Percentiles rank a stretch among this genome's conserved stretches.
phyloP scores from a whole-genome alignment of 345 rosid species.

The Schrenkiella parvula region DNA sequence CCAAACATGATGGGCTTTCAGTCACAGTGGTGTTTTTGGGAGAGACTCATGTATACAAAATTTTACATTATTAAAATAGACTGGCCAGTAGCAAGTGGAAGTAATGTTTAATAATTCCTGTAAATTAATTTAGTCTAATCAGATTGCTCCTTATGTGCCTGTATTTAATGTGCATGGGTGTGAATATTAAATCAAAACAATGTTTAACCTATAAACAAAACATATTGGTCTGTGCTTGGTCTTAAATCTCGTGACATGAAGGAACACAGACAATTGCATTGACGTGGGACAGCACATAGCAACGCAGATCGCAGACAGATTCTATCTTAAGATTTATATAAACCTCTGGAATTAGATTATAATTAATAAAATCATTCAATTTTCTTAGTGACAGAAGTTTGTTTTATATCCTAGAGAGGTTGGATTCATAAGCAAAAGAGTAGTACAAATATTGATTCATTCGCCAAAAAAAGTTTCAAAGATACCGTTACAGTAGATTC shows the following conservation, averaged over 20 bases:
- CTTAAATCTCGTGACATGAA: constrained; percentile 31
- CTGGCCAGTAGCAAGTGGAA: constrained; percentile 21
- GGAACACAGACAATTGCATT: constrained; percentile 31
- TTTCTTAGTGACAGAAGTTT: not conserved
- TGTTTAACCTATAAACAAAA: constrained; percentile 11
- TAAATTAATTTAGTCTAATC: constrained; percentile 6
- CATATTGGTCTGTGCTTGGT: constrained; percentile 30
- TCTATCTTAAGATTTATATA: constrained; percentile 14
- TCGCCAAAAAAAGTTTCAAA: not conserved
- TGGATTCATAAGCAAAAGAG: constrained; percentile 1
- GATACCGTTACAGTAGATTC: constrained; percentile 3
- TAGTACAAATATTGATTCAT: constrained; percentile 16
- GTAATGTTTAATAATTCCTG: not conserved
- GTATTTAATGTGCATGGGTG: constrained; percentile 28
- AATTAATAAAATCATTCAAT: not conserved
- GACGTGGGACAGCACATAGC: constrained; percentile 34
- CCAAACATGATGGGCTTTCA: not conserved
- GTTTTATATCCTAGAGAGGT: constrained; percentile 1
- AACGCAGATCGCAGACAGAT: constrained; percentile 28
- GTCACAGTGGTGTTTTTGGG: too few relatives aligned
- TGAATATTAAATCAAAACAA: constrained; percentile 15
- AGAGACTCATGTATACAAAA: too few relatives aligned
- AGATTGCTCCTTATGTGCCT: constrained; percentile 4
- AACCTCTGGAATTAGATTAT: constrained; percentile 6
- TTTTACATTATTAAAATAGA: not conserved